phyloP scores from a whole-genome alignment of 2,329 filamentous ascomycete genomes.

The Fusarium sp. region DNA sequence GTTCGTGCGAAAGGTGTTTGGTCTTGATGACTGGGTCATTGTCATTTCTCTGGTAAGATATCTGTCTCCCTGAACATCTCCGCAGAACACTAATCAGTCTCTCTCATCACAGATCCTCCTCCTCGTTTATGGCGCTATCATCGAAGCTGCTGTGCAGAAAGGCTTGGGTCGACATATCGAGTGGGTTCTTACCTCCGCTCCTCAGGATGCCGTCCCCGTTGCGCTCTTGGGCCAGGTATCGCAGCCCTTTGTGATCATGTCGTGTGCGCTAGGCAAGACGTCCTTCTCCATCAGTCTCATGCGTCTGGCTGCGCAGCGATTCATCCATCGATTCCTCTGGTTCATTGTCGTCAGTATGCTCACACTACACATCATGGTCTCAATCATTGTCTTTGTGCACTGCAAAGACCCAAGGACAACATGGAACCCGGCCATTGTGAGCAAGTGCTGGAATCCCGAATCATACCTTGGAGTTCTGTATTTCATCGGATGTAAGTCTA shows the following conservation, averaged over 20 bases:
- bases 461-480: constrained; percentile 25
- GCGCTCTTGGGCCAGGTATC: constrained; percentile 22
- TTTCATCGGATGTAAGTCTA: constrained; percentile 20
- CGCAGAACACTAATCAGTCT: background rate
- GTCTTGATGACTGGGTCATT: constrained; percentile 32
- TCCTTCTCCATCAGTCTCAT: constrained; percentile 34
- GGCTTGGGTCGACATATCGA: constrained; percentile 26
- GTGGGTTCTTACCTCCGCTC: constrained; percentile 8
- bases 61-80: fast-evolving
- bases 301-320: constrained; percentile 23
- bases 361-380: constrained; percentile 22
- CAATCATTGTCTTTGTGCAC: constrained; percentile 15
- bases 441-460: constrained; percentile 30
- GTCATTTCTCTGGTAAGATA: constrained; percentile 12
- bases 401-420: constrained; percentile 29
- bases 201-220: constrained; percentile 19
- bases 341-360: constrained; percentile 27
- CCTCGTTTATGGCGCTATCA: constrained; percentile 21
- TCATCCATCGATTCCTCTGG: constrained; percentile 25
- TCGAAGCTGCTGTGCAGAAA: constrained; percentile 21
- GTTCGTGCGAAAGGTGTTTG: constrained; percentile 30
- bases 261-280: constrained; percentile 24
- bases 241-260: constrained; percentile 33
- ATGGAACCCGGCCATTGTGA: constrained; percentile 30
- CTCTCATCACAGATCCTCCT: constrained; percentile 13